These are phyloP conservation scores for Phalaenopsis hybrid DNA, from an alignment of 116 monocot species.

Conservation along the genomic window DNA sequence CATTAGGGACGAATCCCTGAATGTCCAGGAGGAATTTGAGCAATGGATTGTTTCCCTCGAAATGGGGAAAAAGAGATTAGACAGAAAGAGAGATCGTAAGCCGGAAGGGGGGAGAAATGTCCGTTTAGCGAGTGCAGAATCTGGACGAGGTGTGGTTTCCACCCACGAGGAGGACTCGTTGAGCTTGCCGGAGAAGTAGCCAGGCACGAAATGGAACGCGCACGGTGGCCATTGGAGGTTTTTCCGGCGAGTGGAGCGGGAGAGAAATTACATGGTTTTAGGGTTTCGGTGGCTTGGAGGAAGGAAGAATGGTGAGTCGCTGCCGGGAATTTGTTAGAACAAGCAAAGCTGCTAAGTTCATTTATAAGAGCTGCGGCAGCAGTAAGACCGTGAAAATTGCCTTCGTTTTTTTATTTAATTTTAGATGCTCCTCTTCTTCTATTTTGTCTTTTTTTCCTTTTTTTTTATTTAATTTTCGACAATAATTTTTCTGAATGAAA, in stretches of 20 bases:
- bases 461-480: too few species aligned
- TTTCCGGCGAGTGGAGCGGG: neutral
- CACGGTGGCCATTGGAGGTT: conserved; percentile 15
- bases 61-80: neutral
- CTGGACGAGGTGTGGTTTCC: conserved; percentile 36
- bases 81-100: neutral
- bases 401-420: neutral
- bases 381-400: neutral
- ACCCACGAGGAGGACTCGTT: conserved; percentile 23
- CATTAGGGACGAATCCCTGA: neutral
- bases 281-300: neutral
- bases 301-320: neutral
- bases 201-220: conserved; percentile 16
- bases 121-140: conserved; percentile 36
- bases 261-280: neutral
- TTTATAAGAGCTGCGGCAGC: neutral
- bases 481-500: too few species aligned
- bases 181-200: conserved; percentile 7
- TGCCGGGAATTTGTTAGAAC: neutral
- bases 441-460: too few species aligned
- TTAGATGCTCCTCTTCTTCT: neutral
- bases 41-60: neutral
- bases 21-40: neutral
- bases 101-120: neutral
- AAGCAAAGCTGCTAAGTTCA: neutral